These are phyloP conservation scores for Caryopteris hybrid DNA, from an alignment of 305 asterid species.

Conservation along the genomic window DNA sequence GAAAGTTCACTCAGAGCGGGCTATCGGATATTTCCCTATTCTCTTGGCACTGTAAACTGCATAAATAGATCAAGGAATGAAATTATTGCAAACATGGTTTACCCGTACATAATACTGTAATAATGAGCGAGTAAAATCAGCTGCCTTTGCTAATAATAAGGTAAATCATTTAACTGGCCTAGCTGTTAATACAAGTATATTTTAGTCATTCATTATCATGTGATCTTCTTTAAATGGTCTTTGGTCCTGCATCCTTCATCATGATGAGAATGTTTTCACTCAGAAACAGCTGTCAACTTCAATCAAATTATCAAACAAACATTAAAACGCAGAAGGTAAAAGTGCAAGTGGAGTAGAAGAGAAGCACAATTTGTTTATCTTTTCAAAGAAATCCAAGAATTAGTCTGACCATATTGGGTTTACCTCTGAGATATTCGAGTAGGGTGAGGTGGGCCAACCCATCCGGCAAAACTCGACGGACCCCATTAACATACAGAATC, in stretches of 20 bases:
- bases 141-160: not conserved
- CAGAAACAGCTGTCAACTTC: not conserved
- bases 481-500: slow-evolving; percentile 82
- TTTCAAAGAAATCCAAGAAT: not conserved
- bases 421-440: slow-evolving; percentile 94
- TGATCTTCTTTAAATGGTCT: no score
- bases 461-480: slow-evolving; percentile 81
- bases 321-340: not conserved
- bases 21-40: not conserved
- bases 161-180: not conserved
- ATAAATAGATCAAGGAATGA: not conserved
- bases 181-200: not conserved
- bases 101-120: not conserved
- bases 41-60: not conserved
- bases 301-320: slow-evolving; percentile 2
- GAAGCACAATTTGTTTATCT: not conserved
- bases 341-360: not conserved
- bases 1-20: not conserved
- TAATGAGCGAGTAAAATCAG: not conserved
- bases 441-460: slow-evolving; percentile 88
- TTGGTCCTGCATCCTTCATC: no score
- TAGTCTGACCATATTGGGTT: not conserved
- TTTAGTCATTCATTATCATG: not conserved
- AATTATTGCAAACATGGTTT: not conserved
- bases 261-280: not conserved